Base-by-base conservation (phyloP, 169 alveolate species). In the Plasmodium gaboni region DNA sequence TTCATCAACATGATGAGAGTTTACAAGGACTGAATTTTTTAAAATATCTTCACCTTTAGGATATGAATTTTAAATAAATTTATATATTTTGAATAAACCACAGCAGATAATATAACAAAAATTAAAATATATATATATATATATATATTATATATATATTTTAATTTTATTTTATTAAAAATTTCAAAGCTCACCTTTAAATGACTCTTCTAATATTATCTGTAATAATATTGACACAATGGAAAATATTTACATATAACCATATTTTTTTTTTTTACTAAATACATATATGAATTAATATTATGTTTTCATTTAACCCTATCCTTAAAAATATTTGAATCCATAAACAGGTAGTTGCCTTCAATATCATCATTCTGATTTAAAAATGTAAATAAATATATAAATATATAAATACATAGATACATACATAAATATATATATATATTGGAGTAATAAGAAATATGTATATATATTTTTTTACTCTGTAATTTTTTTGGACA, bases 321-420 rank as follows among this genome's bases (percentile, higher is more conserved):
- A 13, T 72, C 76, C 59, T 67, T 68, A 32, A 83, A 83, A 7
- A 57, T 61, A 17, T 68, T 83, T 26, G 83, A 13, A 68, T 83
- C 91, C 12, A 83, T n/a, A 59, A 83, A 83, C 19, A 83, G 80
- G 32, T 83, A 83, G 32, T 32, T 55, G 12, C 91, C 91, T 61
- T 83, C 83, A 22, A 83, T 67, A 53, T 61, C 68, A 55, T 38
- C 83, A 13, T 74, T 74, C 91, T 83, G 48, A 24, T 57, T 2
- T 38, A 32, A 68, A 9, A 26, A 68, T 28, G 24, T 65, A 19
- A 0, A 32, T 65, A 10, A 10, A n/a, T 15, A 17, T 22, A 10
- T 55, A 12, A 6, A 55, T n/a, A 15, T 10, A 55, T 51, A 55
- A 55, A 55, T 22, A n/a, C 5, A 53, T 5, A 22, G 0, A 55